A percentile compares a stretch with the other conserved stretches of the same genome.
phyloP scores from a whole-genome alignment of 371 early-diverging fungal genomes.

The Mortierella sp. region DNA sequence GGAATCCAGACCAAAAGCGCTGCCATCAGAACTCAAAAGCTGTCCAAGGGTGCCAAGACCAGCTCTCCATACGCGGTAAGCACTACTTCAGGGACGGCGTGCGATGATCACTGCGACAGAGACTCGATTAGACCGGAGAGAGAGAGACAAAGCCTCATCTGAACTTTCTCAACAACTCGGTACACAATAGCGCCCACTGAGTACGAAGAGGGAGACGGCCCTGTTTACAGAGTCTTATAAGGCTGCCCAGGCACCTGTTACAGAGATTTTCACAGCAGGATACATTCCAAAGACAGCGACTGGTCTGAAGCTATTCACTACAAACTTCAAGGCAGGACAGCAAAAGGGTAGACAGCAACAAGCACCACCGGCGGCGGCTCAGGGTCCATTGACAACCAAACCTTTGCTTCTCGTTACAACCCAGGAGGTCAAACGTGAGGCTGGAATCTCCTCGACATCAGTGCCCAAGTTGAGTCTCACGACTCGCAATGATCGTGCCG shows the following conservation, averaged over 20 bases:
- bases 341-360: slow-evolving; percentile 8
- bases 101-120: neutral
- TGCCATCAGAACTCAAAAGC: slow-evolving; percentile 22
- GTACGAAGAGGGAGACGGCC: slow-evolving; percentile 45
- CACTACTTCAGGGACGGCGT: neutral
- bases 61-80: slow-evolving; percentile 35
- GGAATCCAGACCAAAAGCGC: slow-evolving; percentile 25
- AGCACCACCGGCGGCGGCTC: neutral
- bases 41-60: slow-evolving; percentile 7
- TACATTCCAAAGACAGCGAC: slow-evolving; percentile 43
- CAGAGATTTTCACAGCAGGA: slow-evolving; percentile 49
- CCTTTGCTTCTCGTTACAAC: slow-evolving; percentile 39
- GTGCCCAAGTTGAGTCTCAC: slow-evolving; percentile 5
- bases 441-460: slow-evolving; percentile 1
- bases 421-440: slow-evolving; percentile 21
- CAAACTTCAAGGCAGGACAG: slow-evolving; percentile 28
- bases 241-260: slow-evolving; percentile 40
- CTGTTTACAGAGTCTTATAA: slow-evolving; percentile 43
- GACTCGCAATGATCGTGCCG: slow-evolving; percentile 10
- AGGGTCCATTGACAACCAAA: slow-evolving; percentile 21
- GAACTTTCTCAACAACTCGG: slow-evolving; percentile 9
- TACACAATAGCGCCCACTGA: slow-evolving; percentile 25
- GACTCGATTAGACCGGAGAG: neutral
- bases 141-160: slow-evolving; percentile 2
- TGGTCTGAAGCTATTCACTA: slow-evolving; percentile 34